Evolutionary conservation across 108 stramenopile genomes (phyloP), one percentile per base, ranked within the genome.

Genomic region (Skeletonema costatum): DNA sequence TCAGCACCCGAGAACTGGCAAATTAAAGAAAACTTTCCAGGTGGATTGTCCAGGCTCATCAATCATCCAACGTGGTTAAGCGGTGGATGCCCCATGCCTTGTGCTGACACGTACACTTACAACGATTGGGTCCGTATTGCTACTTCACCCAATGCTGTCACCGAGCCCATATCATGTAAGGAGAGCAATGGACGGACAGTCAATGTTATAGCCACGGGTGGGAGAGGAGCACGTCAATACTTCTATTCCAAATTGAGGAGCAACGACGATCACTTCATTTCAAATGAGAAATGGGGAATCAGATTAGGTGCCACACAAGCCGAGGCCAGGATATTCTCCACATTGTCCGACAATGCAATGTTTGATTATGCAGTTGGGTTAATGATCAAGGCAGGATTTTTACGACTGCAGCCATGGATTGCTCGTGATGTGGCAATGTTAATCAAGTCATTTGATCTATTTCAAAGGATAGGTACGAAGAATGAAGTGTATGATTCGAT

Each of bases 41-140:
- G 25, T 5, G 80, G 80, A 33, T 51, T 80, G 3, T 56, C 46
- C 2, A 16, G 80, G 44, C 59, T 80, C 1, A 70, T 80, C 16
- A 14, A 74, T 4, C 73, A 80, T 48, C 80, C 80, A n/a, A 64
- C 44, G 19, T 80, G 80, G 80, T 32, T 74, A 32, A 60, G 56
- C 35, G 53, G 60, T 12, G 73, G 68, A 5, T 80, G 80, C 58
- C 60, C 73, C 6, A 33, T 80, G 2, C 80, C 80, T 11, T 77
- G 76, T 67, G 69, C 46, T 0, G 68, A 66, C 13, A 39, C 33
- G 29, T 58, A 82, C 29, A 14, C n/a, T 12, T 82, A 82, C 51
- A 17, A 36, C 61, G 60, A 72, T 73, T 70, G 62, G 74, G 60
- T 14, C 38, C 50, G 46, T 11, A 42, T 74, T 25, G 63, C 25